A percentile compares a stretch with the other conserved stretches of the same genome.
Evolutionary conservation across 2,329 filamentous ascomycete species (phyloP).

Genomic region (Colletotrichum godetiae): DNA sequence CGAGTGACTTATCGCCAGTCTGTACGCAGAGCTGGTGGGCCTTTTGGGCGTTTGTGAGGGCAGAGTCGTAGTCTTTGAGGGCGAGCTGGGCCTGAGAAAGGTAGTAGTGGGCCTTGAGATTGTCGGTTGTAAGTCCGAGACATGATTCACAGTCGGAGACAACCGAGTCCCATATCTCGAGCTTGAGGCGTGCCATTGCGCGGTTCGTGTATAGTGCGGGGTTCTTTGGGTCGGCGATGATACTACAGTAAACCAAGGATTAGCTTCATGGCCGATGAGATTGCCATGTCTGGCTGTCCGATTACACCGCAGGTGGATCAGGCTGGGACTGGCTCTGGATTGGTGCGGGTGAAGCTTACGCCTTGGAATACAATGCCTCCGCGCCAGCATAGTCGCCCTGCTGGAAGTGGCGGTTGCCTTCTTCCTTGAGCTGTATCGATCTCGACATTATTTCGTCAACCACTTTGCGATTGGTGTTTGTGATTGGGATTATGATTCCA

Average conservation of each 20-base stretch:
- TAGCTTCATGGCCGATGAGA: background rate
- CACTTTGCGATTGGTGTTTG: background rate
- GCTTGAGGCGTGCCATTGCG: constrained; percentile 82
- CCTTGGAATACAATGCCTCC: constrained; percentile 78
- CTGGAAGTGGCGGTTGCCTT: constrained; percentile 75
- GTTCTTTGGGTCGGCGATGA: constrained; percentile 82
- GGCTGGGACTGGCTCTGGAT: background rate
- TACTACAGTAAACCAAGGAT: constrained; percentile 56
- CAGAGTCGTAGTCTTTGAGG: constrained; percentile 77
- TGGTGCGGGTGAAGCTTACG: constrained; percentile 56
- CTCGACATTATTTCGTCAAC: constrained; percentile 36
- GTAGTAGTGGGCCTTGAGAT: constrained; percentile 87
- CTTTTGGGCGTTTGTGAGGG: constrained; percentile 74
- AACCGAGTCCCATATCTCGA: constrained; percentile 78
- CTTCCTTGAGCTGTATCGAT: constrained; percentile 60
- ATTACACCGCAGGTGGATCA: background rate
- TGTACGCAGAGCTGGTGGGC: constrained; percentile 79
- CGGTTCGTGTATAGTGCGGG: constrained; percentile 89
- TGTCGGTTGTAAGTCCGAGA: constrained; percentile 72
- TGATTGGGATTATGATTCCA: background rate
- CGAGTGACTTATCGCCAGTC: constrained; percentile 73
- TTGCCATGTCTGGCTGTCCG: background rate
- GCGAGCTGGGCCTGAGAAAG: constrained; percentile 86
- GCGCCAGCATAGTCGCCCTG: constrained; percentile 73
- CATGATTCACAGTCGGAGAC: constrained; percentile 82